phyloP scores from a whole-genome alignment of 441 rosid species.

The Croton laevigatus region DNA sequence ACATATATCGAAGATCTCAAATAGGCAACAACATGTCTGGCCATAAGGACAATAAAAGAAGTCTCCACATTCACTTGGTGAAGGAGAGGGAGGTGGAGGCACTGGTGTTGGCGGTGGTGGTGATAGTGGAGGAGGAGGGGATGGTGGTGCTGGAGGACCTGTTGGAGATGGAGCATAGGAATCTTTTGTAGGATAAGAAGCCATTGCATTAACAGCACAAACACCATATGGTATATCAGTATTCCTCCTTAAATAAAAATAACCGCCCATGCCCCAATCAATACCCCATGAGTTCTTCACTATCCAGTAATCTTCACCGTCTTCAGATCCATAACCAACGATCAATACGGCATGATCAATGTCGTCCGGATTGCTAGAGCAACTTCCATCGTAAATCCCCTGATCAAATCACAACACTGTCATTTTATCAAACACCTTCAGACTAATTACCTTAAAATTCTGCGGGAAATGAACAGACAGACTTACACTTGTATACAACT shows the following conservation, averaged over 20 bases:
- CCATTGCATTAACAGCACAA: slow-evolving; percentile 70
- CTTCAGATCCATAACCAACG: slow-evolving; percentile 69
- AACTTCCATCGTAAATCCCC: slow-evolving; percentile 69
- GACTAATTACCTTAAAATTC: neutral
- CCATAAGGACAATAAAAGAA: slow-evolving; percentile 47
- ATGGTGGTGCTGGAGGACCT: slow-evolving; percentile 39
- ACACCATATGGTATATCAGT: slow-evolving; percentile 40
- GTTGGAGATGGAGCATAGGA: slow-evolving; percentile 48
- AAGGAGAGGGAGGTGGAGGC: slow-evolving; percentile 54
- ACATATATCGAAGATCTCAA: slow-evolving; percentile 41
- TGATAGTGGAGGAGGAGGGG: slow-evolving; percentile 36
- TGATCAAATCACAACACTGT: slow-evolving; percentile 26
- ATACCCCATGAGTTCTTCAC: slow-evolving; percentile 87
- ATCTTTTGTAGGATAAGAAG: slow-evolving; percentile 73
- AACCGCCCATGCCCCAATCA: slow-evolving; percentile 68
- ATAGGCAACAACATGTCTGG: slow-evolving; percentile 64
- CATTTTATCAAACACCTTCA: neutral
- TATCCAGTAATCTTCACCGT: slow-evolving; percentile 67
- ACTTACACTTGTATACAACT: slow-evolving; percentile 64
- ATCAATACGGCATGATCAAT: slow-evolving; percentile 76
- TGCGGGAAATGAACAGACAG: neutral
- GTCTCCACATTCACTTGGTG: slow-evolving; percentile 62
- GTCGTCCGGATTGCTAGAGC: slow-evolving; percentile 56
- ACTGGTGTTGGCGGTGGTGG: slow-evolving; percentile 42
- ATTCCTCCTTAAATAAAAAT: slow-evolving; percentile 49